Percentiles rank a stretch among this genome's conserved stretches.
Conservation (phyloP, 305 asterid genomes). For the Ruellia speciosa region DNA sequence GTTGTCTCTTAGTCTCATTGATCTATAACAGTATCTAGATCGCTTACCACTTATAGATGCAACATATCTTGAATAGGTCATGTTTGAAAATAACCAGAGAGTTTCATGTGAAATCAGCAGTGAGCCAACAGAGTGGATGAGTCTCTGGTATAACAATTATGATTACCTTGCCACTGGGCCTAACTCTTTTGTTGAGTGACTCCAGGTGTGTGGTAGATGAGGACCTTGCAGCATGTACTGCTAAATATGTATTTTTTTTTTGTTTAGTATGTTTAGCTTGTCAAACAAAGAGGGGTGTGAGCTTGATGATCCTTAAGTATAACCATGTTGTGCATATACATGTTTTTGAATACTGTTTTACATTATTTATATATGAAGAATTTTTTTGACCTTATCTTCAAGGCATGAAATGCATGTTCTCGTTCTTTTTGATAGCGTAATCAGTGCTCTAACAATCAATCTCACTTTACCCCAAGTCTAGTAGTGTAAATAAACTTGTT, state of each 20-base stretch:
- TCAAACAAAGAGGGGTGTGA: background rate
- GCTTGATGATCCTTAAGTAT: background rate
- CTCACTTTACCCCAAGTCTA: too few relatives aligned
- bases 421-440: too few relatives aligned
- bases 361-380: slow-evolving; percentile 1
- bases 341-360: background rate
- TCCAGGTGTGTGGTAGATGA: background rate
- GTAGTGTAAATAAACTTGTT: too few relatives aligned
- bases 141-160: slow-evolving; percentile 2
- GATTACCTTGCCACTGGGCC: background rate
- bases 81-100: background rate
- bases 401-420: background rate
- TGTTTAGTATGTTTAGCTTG: slow-evolving; percentile 9
- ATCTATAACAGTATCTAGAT: background rate
- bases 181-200: background rate
- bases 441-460: too few relatives aligned
- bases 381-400: background rate
- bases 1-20: background rate
- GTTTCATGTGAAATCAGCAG: slow-evolving; percentile 4
- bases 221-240: slow-evolving; percentile 1
- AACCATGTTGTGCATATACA: background rate
- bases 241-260: slow-evolving; percentile 2
- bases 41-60: background rate
- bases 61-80: background rate
- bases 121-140: background rate